Conservation (phyloP, 1,284 basidiomycete genomes). For the Ceratobasidium sp. region DNA sequence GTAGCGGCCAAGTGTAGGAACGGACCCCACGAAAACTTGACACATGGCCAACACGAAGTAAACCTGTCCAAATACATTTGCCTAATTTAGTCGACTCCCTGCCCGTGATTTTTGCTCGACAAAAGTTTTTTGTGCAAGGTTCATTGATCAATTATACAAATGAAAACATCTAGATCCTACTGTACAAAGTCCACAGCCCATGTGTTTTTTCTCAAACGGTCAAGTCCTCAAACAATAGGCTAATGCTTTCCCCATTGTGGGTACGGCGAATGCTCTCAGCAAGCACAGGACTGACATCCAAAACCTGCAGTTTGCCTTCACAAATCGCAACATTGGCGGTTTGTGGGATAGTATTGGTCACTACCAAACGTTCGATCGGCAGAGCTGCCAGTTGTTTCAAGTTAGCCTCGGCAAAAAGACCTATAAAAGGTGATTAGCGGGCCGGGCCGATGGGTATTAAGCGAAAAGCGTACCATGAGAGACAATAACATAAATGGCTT, state of each 20-base stretch:
- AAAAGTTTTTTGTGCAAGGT: not conserved
- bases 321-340: slow-evolving; percentile 43
- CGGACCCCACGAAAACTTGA: slow-evolving; percentile 31
- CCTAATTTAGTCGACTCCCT: not conserved
- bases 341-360: slow-evolving; percentile 82
- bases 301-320: slow-evolving; percentile 63
- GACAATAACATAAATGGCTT: slow-evolving; percentile 85
- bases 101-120: not conserved
- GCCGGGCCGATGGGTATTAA: not conserved
- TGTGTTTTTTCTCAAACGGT: slow-evolving; percentile 57
- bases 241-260: slow-evolving; percentile 94
- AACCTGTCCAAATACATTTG: slow-evolving; percentile 35
- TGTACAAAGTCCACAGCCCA: slow-evolving; percentile 6
- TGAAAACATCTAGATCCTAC: slow-evolving; percentile 30
- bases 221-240: slow-evolving; percentile 73
- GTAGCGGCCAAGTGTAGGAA: slow-evolving; percentile 33
- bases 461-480: slow-evolving; percentile 75
- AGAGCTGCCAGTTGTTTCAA: slow-evolving; percentile 78
- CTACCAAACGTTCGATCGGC: slow-evolving; percentile 87
- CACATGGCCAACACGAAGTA: slow-evolving; percentile 20
- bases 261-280: slow-evolving; percentile 96
- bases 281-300: slow-evolving; percentile 91
- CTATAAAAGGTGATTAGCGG: slow-evolving; percentile 53
- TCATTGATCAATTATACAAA: slow-evolving; percentile 31
- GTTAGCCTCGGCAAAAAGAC: slow-evolving; percentile 84